phyloP scores from a whole-genome alignment of 2,329 filamentous ascomycete species.

The Aspergillus puulaauensis region DNA sequence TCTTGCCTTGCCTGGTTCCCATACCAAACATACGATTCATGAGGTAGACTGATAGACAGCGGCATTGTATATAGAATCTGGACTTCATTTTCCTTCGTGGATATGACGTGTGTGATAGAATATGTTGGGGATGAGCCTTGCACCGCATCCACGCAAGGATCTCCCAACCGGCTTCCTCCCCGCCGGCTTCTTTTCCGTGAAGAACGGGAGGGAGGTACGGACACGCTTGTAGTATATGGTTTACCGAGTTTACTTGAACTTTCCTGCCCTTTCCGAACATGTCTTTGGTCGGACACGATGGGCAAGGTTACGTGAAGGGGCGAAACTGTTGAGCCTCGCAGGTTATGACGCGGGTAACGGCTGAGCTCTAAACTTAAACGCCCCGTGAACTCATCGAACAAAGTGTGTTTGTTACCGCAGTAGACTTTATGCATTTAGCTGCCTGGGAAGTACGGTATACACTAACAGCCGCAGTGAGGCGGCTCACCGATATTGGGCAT shows the following conservation, averaged over 20 bases:
- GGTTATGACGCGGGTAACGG: not conserved
- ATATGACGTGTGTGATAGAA: constrained; percentile 1
- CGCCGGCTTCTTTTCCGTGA: not conserved
- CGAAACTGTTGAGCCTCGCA: not conserved
- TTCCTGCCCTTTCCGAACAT: not conserved
- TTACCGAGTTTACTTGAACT: not conserved
- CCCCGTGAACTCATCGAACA: not conserved
- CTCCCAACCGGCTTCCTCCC: not conserved
- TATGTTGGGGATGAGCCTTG: constrained; percentile 1
- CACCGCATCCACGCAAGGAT: constrained; percentile 4
- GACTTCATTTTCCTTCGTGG: not conserved
- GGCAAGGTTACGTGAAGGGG: not conserved
- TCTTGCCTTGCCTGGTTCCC: not conserved
- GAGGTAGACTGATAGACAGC: constrained; percentile 8
- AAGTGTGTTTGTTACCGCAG: not conserved
- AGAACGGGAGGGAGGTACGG: not conserved
- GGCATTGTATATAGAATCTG: constrained; percentile 8
- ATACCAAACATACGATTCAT: not conserved
- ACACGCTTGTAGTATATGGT: not conserved
- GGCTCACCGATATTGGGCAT: not conserved
- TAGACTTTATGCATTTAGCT: not conserved
- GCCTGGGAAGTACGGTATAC: not conserved
- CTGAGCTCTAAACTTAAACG: not conserved
- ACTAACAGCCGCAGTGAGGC: not conserved
- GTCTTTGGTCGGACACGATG: not conserved